phyloP scores from a whole-genome alignment of 768 basidiomycete genomes.

The Rhizopogon roseolus region DNA sequence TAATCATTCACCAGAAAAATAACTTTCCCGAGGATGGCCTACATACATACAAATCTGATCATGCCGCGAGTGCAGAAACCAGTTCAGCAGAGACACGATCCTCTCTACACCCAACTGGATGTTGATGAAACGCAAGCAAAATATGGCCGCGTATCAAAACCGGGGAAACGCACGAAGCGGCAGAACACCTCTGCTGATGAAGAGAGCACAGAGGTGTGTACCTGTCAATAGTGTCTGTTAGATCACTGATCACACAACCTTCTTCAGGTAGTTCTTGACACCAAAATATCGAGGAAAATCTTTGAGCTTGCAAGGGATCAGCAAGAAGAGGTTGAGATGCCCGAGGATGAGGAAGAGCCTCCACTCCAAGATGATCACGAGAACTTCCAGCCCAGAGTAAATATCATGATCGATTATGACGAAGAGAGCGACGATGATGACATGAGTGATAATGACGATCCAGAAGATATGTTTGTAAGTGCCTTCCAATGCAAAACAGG shows the following conservation, averaged over 20 bases:
- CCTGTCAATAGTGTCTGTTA: constrained; percentile 5
- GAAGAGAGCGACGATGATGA: constrained; percentile 30
- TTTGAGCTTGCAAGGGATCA: constrained; percentile 91
- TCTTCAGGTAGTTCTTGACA: constrained; percentile 63
- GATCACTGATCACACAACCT: neutral
- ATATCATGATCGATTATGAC: constrained; percentile 50
- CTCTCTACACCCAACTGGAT: constrained; percentile 78
- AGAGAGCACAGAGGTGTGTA: constrained; percentile 56
- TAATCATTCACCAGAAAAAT: constrained; percentile 3
- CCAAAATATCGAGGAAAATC: constrained; percentile 80
- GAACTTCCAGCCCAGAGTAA: constrained; percentile 17
- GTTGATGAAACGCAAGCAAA: constrained; percentile 73
- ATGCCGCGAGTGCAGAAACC: constrained; percentile 67
- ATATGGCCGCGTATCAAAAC: constrained; percentile 74
- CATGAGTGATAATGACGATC: constrained; percentile 42
- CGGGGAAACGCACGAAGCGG: constrained; percentile 69
- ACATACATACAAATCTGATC: constrained; percentile 1
- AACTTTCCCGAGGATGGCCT: constrained; percentile 6
- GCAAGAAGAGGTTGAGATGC: constrained; percentile 79
- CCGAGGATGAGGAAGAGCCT: constrained; percentile 45
- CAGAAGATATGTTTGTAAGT: constrained; percentile 61
- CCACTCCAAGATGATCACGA: constrained; percentile 35
- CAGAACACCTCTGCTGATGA: constrained; percentile 39
- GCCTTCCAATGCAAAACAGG: constrained; percentile 1
- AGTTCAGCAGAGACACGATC: constrained; percentile 74